phyloP scores from a whole-genome alignment of 2,329 filamentous ascomycete genomes.

The Claviceps fusiformis region DNA sequence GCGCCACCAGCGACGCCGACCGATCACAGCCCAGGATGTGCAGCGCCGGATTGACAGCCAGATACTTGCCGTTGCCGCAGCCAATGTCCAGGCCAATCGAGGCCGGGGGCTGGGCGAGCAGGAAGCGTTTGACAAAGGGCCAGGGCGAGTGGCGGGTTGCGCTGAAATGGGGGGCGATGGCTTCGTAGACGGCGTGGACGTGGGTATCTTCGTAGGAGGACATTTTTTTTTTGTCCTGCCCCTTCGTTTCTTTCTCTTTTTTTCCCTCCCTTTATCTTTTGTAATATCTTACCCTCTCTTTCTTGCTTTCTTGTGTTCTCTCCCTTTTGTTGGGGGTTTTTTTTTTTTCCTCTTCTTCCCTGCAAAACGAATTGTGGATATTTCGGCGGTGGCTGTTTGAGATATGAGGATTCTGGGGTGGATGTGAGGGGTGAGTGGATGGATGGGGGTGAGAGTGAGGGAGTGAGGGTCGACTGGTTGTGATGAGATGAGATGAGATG shows the following conservation, averaged over 20 bases:
- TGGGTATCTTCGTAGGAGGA: slow-evolving; percentile 64
- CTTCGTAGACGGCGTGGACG: slow-evolving; percentile 84
- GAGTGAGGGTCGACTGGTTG: not conserved
- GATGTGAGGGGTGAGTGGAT: not conserved
- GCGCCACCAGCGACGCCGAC: slow-evolving; percentile 43
- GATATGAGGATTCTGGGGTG: not conserved
- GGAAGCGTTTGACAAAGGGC: slow-evolving; percentile 77
- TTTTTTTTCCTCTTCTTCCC: not conserved
- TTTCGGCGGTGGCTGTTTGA: not conserved
- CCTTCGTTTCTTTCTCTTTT: not conserved
- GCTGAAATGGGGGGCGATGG: slow-evolving; percentile 75
- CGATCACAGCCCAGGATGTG: slow-evolving; percentile 79
- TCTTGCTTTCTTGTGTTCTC: not conserved
- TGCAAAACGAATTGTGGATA: not conserved
- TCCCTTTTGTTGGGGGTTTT: no score
- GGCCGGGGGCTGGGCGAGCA: slow-evolving; percentile 50
- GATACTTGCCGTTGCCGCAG: slow-evolving; percentile 94
- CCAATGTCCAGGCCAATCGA: slow-evolving; percentile 80
- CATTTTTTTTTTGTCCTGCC: no score
- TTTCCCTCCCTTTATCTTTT: not conserved
- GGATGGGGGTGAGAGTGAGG: no score
- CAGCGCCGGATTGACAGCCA: slow-evolving; percentile 61
- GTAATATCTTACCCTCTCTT: not conserved
- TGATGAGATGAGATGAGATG: not conserved
- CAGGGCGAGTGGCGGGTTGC: slow-evolving; percentile 73